A percentile compares a stretch with the other conserved stretches of the same genome.
These are phyloP conservation scores for Polyplosphaeria fusca DNA, from an alignment of 495 filamentous ascomycete genomes.

Conservation along the genomic window DNA sequence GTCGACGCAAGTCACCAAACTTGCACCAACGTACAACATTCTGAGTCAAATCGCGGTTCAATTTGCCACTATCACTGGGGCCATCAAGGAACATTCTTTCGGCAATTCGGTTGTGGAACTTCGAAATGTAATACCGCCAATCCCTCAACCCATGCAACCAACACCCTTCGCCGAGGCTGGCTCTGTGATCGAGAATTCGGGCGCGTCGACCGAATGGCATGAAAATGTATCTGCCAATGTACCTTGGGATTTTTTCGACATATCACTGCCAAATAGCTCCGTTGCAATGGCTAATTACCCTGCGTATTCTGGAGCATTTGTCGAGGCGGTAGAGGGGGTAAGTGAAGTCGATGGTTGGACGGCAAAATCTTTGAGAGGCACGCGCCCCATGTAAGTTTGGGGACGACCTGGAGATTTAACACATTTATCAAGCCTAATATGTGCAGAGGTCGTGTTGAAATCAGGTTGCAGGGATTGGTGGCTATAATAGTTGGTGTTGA, in stretches of 20 bases:
- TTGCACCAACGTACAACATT: conserved; percentile 1
- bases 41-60: neutral
- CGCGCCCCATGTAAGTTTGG: neutral
- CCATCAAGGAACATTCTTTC: neutral
- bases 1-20: neutral
- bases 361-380: neutral
- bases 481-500: neutral
- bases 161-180: neutral
- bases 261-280: no score
- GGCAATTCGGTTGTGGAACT: no score
- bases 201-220: neutral
- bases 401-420: no score
- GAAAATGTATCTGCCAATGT: neutral
- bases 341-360: neutral
- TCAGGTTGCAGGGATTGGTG: neutral
- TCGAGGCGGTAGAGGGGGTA: neutral
- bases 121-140: neutral
- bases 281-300: conserved; percentile 1
- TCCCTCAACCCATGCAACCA: neutral
- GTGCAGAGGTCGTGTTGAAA: no score
- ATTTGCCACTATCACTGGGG: neutral
- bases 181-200: neutral
- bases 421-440: no score
- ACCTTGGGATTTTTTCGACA: neutral
- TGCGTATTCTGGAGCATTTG: neutral